Percentiles rank a stretch among this genome's conserved stretches.
Conservation (phyloP, 139 green algal species). For the Volvox africanus region DNA sequence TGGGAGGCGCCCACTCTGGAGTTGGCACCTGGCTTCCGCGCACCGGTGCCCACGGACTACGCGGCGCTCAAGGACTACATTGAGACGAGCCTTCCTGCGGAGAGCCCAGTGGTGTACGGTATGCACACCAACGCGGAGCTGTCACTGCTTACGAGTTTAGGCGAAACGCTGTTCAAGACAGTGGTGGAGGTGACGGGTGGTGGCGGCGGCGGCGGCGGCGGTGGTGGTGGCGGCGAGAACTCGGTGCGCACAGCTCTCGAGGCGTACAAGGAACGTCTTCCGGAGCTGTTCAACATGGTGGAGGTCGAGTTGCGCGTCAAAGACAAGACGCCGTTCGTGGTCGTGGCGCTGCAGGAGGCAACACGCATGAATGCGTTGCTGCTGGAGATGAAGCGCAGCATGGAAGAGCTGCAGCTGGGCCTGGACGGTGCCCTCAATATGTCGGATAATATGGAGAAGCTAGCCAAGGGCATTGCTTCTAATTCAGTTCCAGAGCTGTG, state of each 20-base stretch:
- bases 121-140: slow-evolving; percentile 92
- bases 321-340: slow-evolving; percentile 88
- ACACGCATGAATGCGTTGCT: slow-evolving; percentile 86
- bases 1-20: slow-evolving; percentile 75
- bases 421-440: slow-evolving; percentile 92
- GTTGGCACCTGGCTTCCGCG: slow-evolving; percentile 85
- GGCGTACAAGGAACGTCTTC: slow-evolving; percentile 76
- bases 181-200: slow-evolving; percentile 80
- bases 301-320: slow-evolving; percentile 85
- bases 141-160: slow-evolving; percentile 82
- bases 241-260: slow-evolving; percentile 74
- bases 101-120: slow-evolving; percentile 89
- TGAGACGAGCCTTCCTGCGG: slow-evolving; percentile 78
- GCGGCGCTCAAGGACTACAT: slow-evolving; percentile 81
- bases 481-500: slow-evolving; percentile 80
- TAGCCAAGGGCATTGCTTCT: slow-evolving; percentile 77
- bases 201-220: slow-evolving; percentile 67
- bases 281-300: slow-evolving; percentile 87
- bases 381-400: slow-evolving; percentile 81
- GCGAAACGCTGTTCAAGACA: slow-evolving; percentile 90
- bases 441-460: slow-evolving; percentile 87
- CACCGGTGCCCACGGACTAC: slow-evolving; percentile 79
- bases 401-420: slow-evolving; percentile 90
- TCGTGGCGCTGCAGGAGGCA: slow-evolving; percentile 86
- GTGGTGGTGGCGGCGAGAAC: slow-evolving; percentile 63